These are phyloP conservation scores for Lactarius vividus DNA, from an alignment of 768 basidiomycete species.

Conservation along the genomic window DNA sequence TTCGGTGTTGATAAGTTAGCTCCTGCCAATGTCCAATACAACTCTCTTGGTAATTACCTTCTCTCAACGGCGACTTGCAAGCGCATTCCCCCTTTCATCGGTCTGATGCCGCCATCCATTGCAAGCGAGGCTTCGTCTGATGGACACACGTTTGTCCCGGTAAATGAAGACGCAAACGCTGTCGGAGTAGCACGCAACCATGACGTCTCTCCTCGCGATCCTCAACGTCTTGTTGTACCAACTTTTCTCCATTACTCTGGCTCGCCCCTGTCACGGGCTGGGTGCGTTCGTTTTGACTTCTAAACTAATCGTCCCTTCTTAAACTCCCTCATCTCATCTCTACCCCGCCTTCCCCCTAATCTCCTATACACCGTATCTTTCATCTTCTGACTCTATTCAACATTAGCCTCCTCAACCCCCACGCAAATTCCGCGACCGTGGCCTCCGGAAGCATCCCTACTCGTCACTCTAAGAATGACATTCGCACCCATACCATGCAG, in stretches of 20 bases:
- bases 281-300: conserved; percentile 28
- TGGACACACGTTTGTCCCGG: conserved; percentile 23
- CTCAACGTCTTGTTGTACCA: conserved; percentile 21
- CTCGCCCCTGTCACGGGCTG: conserved; percentile 34
- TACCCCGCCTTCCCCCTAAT: conserved; percentile 1
- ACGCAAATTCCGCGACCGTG: conserved; percentile 28
- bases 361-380: background rate
- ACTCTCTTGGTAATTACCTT: background rate
- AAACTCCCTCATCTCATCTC: background rate
- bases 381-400: conserved; percentile 9
- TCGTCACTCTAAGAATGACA: conserved; percentile 59
- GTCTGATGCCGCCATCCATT: conserved; percentile 18
- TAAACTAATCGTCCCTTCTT: background rate
- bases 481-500: conserved; percentile 64
- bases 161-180: conserved; percentile 3
- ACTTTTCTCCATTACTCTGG: conserved; percentile 20
- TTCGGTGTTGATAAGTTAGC: background rate
- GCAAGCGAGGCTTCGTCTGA: conserved; percentile 19
- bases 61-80: background rate
- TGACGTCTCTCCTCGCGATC: conserved; percentile 30
- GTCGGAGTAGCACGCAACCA: conserved; percentile 1
- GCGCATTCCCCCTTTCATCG: background rate
- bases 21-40: background rate
- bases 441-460: conserved; percentile 24
- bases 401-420: conserved; percentile 51